Evolutionary conservation across 495 filamentous ascomycete species (phyloP).

Genomic region (Neurospora discreta): DNA sequence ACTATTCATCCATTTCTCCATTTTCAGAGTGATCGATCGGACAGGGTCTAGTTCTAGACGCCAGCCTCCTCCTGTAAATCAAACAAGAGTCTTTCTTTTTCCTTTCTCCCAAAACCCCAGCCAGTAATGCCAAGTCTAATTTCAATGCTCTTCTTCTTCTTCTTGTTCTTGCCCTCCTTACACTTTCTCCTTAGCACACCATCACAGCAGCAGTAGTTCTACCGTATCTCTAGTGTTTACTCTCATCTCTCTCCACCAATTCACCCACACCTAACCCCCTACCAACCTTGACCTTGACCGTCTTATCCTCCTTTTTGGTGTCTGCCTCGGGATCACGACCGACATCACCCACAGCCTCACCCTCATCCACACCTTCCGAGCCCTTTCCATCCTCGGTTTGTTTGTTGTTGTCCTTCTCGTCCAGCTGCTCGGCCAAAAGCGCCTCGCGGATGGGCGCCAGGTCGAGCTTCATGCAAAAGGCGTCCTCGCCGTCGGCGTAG

Average conservation of each 20-base stretch:
- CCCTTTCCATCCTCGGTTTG: slow-evolving; percentile 7
- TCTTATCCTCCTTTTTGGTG: slow-evolving; percentile 22
- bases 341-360: slow-evolving; percentile 33
- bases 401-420: slow-evolving; percentile 21
- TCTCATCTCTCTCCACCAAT: slow-evolving; percentile 72
- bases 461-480: slow-evolving; percentile 85
- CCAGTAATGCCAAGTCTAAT: not conserved
- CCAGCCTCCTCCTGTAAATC: too few species aligned
- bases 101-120: not conserved
- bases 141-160: not conserved
- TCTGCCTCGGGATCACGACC: slow-evolving; percentile 25
- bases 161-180: too few species aligned
- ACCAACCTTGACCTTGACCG: slow-evolving; percentile 65
- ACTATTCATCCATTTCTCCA: not conserved
- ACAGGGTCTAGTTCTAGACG: not conserved
- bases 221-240: slow-evolving; percentile 22
- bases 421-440: slow-evolving; percentile 26
- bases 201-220: too few species aligned
- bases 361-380: slow-evolving; percentile 27
- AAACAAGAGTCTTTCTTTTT: not conserved
- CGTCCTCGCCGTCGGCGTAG: slow-evolving; percentile 97
- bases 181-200: too few species aligned
- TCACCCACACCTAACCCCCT: slow-evolving; percentile 72
- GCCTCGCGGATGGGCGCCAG: slow-evolving; percentile 49
- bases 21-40: not conserved